Percentiles rank a stretch among this genome's conserved stretches.
Conservation (phyloP, 2,329 filamentous ascomycete genomes). For the Ceratocystis cacaofunesta region DNA sequence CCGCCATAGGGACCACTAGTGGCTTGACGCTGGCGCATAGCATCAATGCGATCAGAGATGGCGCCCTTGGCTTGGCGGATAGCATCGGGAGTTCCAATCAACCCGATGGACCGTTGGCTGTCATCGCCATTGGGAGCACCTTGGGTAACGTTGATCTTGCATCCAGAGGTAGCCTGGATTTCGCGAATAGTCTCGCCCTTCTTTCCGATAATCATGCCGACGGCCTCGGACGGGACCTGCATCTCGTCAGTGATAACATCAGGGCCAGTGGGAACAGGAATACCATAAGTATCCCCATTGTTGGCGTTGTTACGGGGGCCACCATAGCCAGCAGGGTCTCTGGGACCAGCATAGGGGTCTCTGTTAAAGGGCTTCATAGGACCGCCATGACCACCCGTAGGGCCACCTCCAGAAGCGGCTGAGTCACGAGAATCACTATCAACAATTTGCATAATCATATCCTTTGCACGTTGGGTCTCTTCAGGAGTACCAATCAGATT, state of each 20-base stretch:
- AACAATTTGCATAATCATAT: slow-evolving; percentile 84
- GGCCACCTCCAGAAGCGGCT: slow-evolving; percentile 22
- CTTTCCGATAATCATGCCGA: slow-evolving; percentile 94
- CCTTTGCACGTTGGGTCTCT: slow-evolving; percentile 64
- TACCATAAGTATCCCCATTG: slow-evolving; percentile 21
- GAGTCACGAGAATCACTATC: slow-evolving; percentile 67
- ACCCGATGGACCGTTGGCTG: slow-evolving; percentile 69
- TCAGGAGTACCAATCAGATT: slow-evolving; percentile 72
- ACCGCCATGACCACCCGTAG: slow-evolving; percentile 23
- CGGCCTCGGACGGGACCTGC: slow-evolving; percentile 74
- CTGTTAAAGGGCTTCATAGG: slow-evolving; percentile 14
- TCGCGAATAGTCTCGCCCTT: slow-evolving; percentile 88
- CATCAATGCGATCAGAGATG: slow-evolving; percentile 84
- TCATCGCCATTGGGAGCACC: slow-evolving; percentile 51
- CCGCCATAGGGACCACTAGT: slow-evolving; percentile 6
- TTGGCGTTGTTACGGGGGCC: slow-evolving; percentile 24
- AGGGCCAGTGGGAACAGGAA: slow-evolving; percentile 21
- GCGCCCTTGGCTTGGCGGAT: slow-evolving; percentile 69
- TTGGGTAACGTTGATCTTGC: slow-evolving; percentile 88
- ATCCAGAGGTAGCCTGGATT: slow-evolving; percentile 75
- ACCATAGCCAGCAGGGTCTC: slow-evolving; percentile 17
- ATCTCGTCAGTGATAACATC: slow-evolving; percentile 74
- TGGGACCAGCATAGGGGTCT: slow-evolving; percentile 11
- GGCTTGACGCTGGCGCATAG: slow-evolving; percentile 24
- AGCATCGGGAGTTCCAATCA: slow-evolving; percentile 62